A percentile compares a stretch with the other conserved stretches of the same genome.
Evolutionary conservation across 768 basidiomycete species (phyloP).

Genomic region (Lactarius hatsudake): DNA sequence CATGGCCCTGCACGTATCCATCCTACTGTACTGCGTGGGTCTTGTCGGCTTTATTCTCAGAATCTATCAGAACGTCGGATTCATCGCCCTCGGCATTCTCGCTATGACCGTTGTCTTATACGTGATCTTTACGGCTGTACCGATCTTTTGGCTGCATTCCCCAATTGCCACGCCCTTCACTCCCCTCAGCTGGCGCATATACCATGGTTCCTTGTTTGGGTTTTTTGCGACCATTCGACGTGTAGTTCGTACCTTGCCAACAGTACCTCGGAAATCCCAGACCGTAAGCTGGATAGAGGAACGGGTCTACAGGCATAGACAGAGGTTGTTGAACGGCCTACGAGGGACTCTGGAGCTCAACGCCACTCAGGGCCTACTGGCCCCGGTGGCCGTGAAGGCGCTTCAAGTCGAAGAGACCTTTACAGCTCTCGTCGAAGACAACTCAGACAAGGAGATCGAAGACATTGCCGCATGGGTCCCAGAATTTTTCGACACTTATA

Average conservation of each 20-base stretch:
- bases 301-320: background rate
- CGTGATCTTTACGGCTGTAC: background rate
- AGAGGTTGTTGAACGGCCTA: background rate
- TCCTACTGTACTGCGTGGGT: background rate
- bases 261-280: background rate
- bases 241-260: background rate
- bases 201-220: background rate
- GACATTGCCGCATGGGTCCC: background rate
- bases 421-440: background rate
- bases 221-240: background rate
- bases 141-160: background rate
- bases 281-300: background rate
- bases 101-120: background rate
- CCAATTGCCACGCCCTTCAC: background rate
- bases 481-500: background rate
- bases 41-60: background rate
- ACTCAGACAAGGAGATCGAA: background rate
- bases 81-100: background rate
- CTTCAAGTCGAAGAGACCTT: background rate
- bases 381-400: background rate
- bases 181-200: too few relatives aligned
- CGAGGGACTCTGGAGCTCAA: background rate
- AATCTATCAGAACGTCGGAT: background rate
- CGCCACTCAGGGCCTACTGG: background rate
- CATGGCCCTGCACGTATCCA: background rate